Evolutionary conservation across 805 yeast genomes (phyloP), one percentile per base, ranked within the genome.

Genomic region (Sugiyamaella americana): DNA sequence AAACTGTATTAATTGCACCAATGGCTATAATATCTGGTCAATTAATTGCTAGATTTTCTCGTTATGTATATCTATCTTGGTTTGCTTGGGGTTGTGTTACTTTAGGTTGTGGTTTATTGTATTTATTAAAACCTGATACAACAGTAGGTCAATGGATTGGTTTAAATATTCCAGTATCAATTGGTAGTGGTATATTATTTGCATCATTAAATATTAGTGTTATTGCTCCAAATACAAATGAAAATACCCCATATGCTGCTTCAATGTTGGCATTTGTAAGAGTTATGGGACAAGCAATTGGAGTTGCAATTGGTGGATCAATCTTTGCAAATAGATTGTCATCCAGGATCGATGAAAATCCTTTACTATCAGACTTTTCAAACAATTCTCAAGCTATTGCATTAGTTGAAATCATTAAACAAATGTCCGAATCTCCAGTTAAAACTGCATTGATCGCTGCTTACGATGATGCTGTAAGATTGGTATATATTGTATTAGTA

Each of bases 151-250:
- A 58, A 24, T 66, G 68, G 48, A 66, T 77, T 35, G 78, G 77
- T 2, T 56, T 68, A 18, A 69, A 71, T 51, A 69, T 77, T 26
- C 57, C 72, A 8, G 54, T 62, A 2, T 79, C 80, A n/a, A 63
- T 73, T 3, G 71, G 76, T 0, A 60, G 69, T 44, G 82, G 80
- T 2, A 34, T 71, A 2, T 64, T 64, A 46, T 66, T 75, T 58
- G 76, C 76, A 49, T 64, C 76, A 3, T 49, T 59, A 21, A 54
- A 55, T 44, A 46, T 54, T 32, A 50, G 62, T 1, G 63, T 58
- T 5, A 54, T 59, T 41, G 64, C 66, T 2, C 51, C 64, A 4
- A 57, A 58, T 41, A 55, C 53, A 6, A 58, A 58, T n/a, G 48
- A 50, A 13, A 46, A 56, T 20, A 55, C 59, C 54, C 50, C 62